Evolutionary conservation across 192 early-diverging fungal genomes (phyloP).

Genomic region (Backusella luteola): DNA sequence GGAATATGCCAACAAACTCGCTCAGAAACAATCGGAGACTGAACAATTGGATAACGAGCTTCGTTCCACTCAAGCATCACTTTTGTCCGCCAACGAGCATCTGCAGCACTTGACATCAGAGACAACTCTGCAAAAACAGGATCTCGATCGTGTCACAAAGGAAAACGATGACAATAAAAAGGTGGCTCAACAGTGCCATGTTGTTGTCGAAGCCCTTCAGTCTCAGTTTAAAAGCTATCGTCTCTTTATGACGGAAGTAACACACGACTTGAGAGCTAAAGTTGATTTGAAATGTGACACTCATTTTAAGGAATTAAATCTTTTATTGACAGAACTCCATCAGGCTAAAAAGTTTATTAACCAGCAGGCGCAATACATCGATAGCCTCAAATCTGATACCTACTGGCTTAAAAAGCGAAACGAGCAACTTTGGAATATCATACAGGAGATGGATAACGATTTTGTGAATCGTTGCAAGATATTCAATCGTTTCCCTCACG

Average conservation of each 20-base stretch:
- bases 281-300: neutral
- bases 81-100: slow-evolving; percentile 1
- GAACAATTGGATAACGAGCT: neutral
- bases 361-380: slow-evolving; percentile 10
- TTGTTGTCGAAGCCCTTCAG: neutral
- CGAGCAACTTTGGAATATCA: slow-evolving; percentile 1
- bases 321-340: slow-evolving; percentile 10
- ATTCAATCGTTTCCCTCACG: slow-evolving; percentile 5
- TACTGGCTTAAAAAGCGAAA: slow-evolving; percentile 16
- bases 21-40: neutral
- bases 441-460: slow-evolving; percentile 2
- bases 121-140: neutral
- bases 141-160: neutral
- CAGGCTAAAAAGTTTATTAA: slow-evolving; percentile 25
- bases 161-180: neutral
- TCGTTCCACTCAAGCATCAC: neutral
- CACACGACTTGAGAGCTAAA: slow-evolving; percentile 4
- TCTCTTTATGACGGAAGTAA: neutral
- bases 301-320: neutral
- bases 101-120: neutral
- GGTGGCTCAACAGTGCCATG: neutral
- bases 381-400: slow-evolving; percentile 21
- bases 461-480: slow-evolving; percentile 4
- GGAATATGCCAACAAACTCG: neutral
- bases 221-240: slow-evolving; percentile 3